Evolutionary conservation across 2,329 filamentous ascomycete genomes (phyloP).

Genomic region (Sarocladium strictum): DNA sequence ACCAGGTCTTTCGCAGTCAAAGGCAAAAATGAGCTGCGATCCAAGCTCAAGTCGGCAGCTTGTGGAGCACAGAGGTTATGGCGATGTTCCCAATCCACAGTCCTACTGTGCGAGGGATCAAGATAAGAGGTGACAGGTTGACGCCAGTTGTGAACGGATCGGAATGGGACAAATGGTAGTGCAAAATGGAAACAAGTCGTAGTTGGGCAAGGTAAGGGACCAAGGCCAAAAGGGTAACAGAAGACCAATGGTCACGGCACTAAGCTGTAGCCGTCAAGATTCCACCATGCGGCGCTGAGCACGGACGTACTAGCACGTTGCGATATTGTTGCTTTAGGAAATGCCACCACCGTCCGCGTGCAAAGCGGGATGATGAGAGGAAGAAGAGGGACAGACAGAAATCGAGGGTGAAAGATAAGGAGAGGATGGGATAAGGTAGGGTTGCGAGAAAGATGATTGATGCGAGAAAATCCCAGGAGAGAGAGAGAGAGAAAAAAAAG

Average conservation of each 20-base stretch:
- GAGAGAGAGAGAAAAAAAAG: not conserved
- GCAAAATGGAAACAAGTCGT: not conserved
- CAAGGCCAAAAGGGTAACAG: not conserved
- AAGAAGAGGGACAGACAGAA: not conserved
- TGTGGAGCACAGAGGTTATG: not conserved
- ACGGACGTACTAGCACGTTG: slow-evolving; percentile 4
- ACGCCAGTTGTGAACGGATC: not conserved
- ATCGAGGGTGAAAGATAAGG: not conserved
- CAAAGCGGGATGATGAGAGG: not conserved
- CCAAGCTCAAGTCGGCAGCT: not conserved
- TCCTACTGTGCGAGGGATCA: not conserved
- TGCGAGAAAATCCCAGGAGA: too few relatives aligned
- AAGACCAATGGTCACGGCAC: not conserved
- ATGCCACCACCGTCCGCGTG: not conserved
- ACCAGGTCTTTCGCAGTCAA: not conserved
- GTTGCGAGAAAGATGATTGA: not conserved
- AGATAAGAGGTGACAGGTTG: not conserved
- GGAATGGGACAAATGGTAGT: not conserved
- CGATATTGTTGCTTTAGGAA: not conserved
- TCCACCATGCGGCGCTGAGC: not conserved
- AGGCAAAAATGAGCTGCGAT: not conserved
- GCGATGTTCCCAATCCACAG: not conserved
- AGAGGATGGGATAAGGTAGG: not conserved
- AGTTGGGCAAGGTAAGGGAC: not conserved
- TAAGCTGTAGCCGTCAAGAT: slow-evolving; percentile 6